These are phyloP conservation scores for Mycena chlorophos DNA, from an alignment of 768 basidiomycete genomes.

Conservation along the genomic window DNA sequence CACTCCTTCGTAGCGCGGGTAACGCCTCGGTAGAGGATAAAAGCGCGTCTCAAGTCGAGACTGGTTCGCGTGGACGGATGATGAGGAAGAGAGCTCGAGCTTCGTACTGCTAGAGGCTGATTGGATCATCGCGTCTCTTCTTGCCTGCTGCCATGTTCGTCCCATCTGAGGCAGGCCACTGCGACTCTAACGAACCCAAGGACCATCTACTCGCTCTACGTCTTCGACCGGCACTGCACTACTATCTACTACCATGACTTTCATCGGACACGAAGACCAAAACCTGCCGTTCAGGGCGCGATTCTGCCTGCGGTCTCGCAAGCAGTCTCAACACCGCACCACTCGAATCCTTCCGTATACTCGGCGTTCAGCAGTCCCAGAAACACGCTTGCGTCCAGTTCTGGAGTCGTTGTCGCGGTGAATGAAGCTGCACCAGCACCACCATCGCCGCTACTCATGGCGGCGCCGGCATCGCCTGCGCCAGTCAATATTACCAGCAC, in stretches of 20 bases:
- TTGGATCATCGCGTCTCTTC: too few species aligned
- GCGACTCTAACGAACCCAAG: too few species aligned
- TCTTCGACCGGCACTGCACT: constrained; percentile 63
- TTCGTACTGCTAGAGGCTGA: too few species aligned
- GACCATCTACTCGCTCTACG: constrained; percentile 1
- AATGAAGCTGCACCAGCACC: constrained; percentile 42
- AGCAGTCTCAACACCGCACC: constrained; percentile 46
- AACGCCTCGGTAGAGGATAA: too few species aligned
- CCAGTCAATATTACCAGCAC: constrained; percentile 42
- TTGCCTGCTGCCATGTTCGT: too few species aligned
- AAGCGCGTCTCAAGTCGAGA: too few species aligned
- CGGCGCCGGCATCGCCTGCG: constrained; percentile 31
- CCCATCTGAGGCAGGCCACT: too few species aligned
- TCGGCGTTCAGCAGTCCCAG: constrained; percentile 56
- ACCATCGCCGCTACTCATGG: constrained; percentile 36
- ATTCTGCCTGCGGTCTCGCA: constrained; percentile 81
- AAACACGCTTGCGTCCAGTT: constrained; percentile 62
- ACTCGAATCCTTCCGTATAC: constrained; percentile 35
- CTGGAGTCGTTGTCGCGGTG: constrained; percentile 69
- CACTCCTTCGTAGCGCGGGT: too few species aligned
- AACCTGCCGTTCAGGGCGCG: constrained; percentile 69
- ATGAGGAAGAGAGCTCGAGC: too few species aligned
- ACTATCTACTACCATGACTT: constrained; percentile 97
- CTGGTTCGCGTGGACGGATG: too few species aligned
- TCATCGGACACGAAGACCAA: constrained; percentile 77